Conservation (phyloP, 140 eudicot genomes). For the Ambrosia hybrid region DNA sequence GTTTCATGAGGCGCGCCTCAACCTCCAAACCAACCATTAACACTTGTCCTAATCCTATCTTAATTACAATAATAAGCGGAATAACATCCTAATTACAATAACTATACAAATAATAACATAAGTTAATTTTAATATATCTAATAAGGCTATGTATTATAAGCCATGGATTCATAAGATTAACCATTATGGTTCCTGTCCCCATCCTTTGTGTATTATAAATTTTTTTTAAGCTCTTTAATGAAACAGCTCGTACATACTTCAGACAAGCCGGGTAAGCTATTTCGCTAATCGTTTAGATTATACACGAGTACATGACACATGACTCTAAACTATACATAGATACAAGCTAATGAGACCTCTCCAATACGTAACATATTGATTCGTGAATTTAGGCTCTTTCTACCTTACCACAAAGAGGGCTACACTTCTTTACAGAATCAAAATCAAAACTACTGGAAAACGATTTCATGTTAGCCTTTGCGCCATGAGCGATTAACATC, state of each 20-base stretch:
- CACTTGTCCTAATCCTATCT: no score
- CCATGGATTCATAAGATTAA: no score
- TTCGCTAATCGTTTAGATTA: conserved; percentile 4
- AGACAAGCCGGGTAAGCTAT: background rate
- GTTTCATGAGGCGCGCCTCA: no score
- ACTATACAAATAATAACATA: no score
- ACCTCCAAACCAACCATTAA: no score
- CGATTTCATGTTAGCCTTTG: conserved; percentile 60
- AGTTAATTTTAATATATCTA: no score
- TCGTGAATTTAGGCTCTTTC: conserved; percentile 15
- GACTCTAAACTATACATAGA: conserved; percentile 12
- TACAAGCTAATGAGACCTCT: background rate
- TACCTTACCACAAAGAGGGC: conserved; percentile 18
- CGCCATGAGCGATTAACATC: conserved; percentile 60
- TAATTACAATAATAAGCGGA: no score
- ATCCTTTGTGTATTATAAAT: no score
- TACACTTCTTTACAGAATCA: conserved; percentile 42
- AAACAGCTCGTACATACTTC: background rate
- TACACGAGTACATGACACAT: background rate
- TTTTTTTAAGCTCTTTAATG: background rate
- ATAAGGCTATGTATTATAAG: no score
- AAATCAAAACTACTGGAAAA: conserved; percentile 43
- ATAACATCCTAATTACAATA: no score
- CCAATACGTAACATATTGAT: background rate
- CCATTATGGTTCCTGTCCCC: no score